Evolutionary conservation across 2,329 filamentous ascomycete genomes (phyloP), one percentile per base, ranked within the genome.

Genomic region (Aspergillus phoenicis): DNA sequence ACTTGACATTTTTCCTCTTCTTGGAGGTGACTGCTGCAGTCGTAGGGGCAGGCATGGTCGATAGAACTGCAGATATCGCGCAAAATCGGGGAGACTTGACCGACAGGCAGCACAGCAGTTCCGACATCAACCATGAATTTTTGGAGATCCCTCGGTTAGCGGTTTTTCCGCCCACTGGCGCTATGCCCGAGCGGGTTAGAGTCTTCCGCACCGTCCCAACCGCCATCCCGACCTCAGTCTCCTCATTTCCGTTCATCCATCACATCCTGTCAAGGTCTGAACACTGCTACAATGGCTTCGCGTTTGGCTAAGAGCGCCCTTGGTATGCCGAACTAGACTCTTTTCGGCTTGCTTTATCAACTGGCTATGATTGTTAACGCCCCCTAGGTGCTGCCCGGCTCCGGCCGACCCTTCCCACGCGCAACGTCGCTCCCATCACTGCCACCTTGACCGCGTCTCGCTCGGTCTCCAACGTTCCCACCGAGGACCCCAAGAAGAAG

Each of bases 251-350:
- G 71, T 73, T 73, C 71, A 71, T 66, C 73, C 73, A 74, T 70
- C 71, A 70, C 68, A 70, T 72, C 68, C 64, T 66, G 79, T 77
- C 81, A 83, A 83, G 82, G 81, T 80, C 81, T 79, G 82, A 77
- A 81, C 80, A 84, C 83, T 80, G 81, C 86, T 81, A 91, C 85
- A 90, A 98, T 98, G 94, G 94, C 94, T 86, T 97, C 92, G 83
- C 92, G 93, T 86, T 87, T 98, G 85, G 92, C 90, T 87, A 93
- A 91, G 87, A 93, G 89, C 87, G 92, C 93, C 84, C 84, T 94
- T 83, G 91, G 94, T 98, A 88, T 81, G 92, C 88, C 70, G 53
- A 62, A 61, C 51, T 75, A 64, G 74, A 71, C 60, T 66, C 59
- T 63, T 64, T 51, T 52, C 62, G 43, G 52, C 53, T 39, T 45